Base-by-base conservation (phyloP, 1,284 basidiomycete genomes). In the Malassezia sympodialis region DNA sequence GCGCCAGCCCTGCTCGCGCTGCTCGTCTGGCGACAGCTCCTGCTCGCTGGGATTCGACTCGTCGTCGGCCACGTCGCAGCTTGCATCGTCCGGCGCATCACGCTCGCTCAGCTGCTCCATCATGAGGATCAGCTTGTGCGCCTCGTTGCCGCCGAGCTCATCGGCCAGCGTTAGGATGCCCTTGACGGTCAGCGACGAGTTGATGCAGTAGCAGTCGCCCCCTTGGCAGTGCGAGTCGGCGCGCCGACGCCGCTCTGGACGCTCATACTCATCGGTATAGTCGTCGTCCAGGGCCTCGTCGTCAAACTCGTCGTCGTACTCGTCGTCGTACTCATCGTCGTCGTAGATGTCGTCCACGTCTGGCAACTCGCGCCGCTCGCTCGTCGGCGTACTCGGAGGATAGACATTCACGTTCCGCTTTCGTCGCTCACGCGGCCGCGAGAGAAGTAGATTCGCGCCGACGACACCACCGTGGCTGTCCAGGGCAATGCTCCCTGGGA, bases 111-210 rank as follows among this genome's bases (percentile, higher is more conserved):
- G 82, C 76, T 94, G 90, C 77, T 98, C 93, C 93, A 98, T 98
- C 93, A 98, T 98, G 79, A 98, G 91, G 68, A 98, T 79, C 79
- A 98, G 96, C 79, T 96, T 96, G 69, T 90, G 88, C 3, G 90
- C 93, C 71, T 98, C 91, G 72, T 96, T 96, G 80, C 94, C 94
- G 66, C 96, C 81, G 49, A 98, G 82, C 78, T 98, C 93, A 73
- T 98, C 93, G 47, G 93, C 93, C 48, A 98, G 93, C n/a, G 94
- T 96, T 54, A 98, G 80, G 71, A 98, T 96, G 72, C 91, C 80
- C 85, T 52, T 52, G 41, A 57, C 49, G 14, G 56, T 54, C 4
- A 58, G 51, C 28, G 43, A 35, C 21, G 56, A 58, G 48, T 54
- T 58, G 42, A 58, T 58, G 46, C 53, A 27, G 54, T 58, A 53